These are phyloP conservation scores for Nyctanthes arbortristis DNA, from an alignment of 257 asterid genomes.

Conservation along the genomic window DNA sequence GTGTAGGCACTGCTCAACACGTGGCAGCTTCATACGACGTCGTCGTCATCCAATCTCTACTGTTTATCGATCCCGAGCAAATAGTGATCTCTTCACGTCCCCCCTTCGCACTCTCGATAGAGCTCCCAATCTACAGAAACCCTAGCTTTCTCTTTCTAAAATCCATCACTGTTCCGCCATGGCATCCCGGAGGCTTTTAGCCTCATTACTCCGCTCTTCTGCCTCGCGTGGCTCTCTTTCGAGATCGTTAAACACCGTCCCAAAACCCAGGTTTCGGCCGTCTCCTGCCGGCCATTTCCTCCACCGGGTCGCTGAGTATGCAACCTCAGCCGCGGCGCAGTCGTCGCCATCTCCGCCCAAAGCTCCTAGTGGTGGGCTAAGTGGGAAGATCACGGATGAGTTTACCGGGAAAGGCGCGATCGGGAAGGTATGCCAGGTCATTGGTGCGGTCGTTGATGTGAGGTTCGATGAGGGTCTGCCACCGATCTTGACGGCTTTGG, in stretches of 20 bases:
- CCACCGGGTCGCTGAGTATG: constrained; percentile 61
- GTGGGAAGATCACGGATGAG: constrained; percentile 77
- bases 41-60: too few relatives aligned
- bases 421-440: constrained; percentile 84
- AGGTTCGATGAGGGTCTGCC: constrained; percentile 83
- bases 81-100: too few relatives aligned
- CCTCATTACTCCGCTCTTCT: constrained; percentile 49
- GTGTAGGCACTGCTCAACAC: too few relatives aligned
- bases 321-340: constrained; percentile 54
- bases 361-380: constrained; percentile 33
- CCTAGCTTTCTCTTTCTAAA: constrained; percentile 29
- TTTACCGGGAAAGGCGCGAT: constrained; percentile 72
- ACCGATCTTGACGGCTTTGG: constrained; percentile 85
- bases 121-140: background rate
- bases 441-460: constrained; percentile 94
- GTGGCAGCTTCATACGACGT: too few relatives aligned
- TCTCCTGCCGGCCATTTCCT: constrained; percentile 66
- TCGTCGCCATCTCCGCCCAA: constrained; percentile 41
- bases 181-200: constrained; percentile 57
- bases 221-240: constrained; percentile 28
- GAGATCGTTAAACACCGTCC: constrained; percentile 18
- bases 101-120: background rate
- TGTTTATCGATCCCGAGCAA: too few relatives aligned
- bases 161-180: constrained; percentile 26
- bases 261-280: constrained; percentile 13